phyloP scores from a whole-genome alignment of 176 grass and related monocot genomes.

The Eremochloa ophiuroides region DNA sequence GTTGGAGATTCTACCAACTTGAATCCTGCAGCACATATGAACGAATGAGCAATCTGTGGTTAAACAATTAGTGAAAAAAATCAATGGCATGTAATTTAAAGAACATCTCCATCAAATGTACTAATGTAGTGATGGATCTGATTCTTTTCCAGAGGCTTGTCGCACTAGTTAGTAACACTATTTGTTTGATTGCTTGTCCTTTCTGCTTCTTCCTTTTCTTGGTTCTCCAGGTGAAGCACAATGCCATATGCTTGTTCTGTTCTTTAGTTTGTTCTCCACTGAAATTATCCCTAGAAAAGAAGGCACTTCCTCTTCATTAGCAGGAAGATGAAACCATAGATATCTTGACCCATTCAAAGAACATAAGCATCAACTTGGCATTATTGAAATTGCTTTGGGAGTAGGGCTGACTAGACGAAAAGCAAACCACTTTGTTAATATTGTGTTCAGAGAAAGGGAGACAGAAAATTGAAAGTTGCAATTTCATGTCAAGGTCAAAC shows the following conservation, averaged over 20 bases:
- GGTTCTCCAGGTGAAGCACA: slow-evolving; percentile 24
- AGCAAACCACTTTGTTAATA: neutral
- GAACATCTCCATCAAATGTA: slow-evolving; percentile 20
- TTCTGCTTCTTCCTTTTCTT: slow-evolving; percentile 29
- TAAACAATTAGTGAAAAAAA: slow-evolving; percentile 2
- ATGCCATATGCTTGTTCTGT: slow-evolving; percentile 25
- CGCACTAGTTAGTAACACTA: slow-evolving; percentile 29
- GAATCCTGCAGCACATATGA: slow-evolving; percentile 22
- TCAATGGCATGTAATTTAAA: slow-evolving; percentile 7
- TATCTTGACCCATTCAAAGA: slow-evolving; percentile 11
- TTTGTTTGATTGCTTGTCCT: slow-evolving; percentile 25
- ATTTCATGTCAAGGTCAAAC: slow-evolving; percentile 24
- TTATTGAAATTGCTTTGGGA: slow-evolving; percentile 13
- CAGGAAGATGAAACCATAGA: neutral
- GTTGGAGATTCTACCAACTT: slow-evolving; percentile 30
- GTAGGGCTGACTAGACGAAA: slow-evolving; percentile 10
- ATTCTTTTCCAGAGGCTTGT: slow-evolving; percentile 37
- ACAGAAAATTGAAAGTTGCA: neutral
- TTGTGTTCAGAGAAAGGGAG: slow-evolving; percentile 4
- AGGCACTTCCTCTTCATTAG: slow-evolving; percentile 17
- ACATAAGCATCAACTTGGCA: neutral
- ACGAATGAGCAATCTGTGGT: slow-evolving; percentile 14
- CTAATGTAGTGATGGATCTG: slow-evolving; percentile 2
- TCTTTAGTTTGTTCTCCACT: slow-evolving; percentile 44
- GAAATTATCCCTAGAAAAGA: slow-evolving; percentile 34